A percentile compares a stretch with the other conserved stretches of the same genome.
phyloP scores from a whole-genome alignment of 192 early-diverging fungal species.

The Backusella tarrabulga region DNA sequence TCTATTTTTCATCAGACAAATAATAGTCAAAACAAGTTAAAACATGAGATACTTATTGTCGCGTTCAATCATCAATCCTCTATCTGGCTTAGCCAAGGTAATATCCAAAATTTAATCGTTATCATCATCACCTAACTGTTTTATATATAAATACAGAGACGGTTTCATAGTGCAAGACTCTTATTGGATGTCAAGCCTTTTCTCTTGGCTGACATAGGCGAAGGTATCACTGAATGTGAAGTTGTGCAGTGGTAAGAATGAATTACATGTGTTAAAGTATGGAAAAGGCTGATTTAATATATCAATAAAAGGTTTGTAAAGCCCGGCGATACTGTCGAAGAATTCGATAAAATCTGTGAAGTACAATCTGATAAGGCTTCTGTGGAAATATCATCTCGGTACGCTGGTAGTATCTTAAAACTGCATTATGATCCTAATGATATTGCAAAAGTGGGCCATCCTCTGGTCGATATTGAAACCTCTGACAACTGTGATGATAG shows the following conservation, averaged over 20 bases:
- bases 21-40: neutral
- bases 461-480: conserved; percentile 55
- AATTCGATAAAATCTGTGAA: conserved; percentile 96
- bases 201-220: conserved; percentile 94
- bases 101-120: neutral
- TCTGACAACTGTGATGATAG: conserved; percentile 15
- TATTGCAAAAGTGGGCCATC: conserved; percentile 88
- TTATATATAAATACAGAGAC: neutral
- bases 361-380: conserved; percentile 98
- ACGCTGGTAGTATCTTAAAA: conserved; percentile 79
- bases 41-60: neutral
- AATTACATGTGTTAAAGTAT: neutral
- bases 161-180: neutral
- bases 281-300: neutral
- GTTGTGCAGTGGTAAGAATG: conserved; percentile 87
- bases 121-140: no score
- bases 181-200: conserved; percentile 58
- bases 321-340: conserved; percentile 80
- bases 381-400: conserved; percentile 97
- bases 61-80: neutral
- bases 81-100: neutral
- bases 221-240: conserved; percentile 97
- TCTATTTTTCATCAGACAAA: neutral
- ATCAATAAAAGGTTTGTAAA: conserved; percentile 80
- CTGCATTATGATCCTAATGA: conserved; percentile 83